A percentile compares a stretch with the other conserved stretches of the same genome.
These are phyloP conservation scores for Laetiporus sulphureus DNA, from an alignment of 1,284 basidiomycete species.

Conservation along the genomic window DNA sequence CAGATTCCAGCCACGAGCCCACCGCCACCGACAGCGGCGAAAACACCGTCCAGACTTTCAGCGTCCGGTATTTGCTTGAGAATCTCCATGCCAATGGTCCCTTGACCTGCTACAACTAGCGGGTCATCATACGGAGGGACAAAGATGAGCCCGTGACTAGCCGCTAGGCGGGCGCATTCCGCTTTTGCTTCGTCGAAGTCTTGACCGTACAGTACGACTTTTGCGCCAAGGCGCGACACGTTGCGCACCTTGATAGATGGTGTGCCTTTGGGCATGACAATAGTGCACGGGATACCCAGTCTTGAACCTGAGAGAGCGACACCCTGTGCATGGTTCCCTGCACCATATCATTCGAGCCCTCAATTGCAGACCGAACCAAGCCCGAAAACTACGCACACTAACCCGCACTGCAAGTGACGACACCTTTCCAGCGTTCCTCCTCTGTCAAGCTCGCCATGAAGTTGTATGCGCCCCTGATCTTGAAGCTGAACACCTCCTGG, in stretches of 20 bases:
- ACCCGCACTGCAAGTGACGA: conserved; percentile 97
- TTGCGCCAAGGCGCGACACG: conserved; percentile 89
- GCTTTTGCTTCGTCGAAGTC: conserved; percentile 98
- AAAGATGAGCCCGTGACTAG: conserved; percentile 75
- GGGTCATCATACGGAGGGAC: conserved; percentile 99
- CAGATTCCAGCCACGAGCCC: conserved; percentile 87
- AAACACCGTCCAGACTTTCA: conserved; percentile 79
- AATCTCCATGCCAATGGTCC: conserved; percentile 93
- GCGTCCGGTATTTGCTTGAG: conserved; percentile 78
- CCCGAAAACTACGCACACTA: conserved; percentile 46
- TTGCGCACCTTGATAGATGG: conserved; percentile 96
- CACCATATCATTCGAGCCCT: conserved; percentile 4
- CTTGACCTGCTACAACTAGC: conserved; percentile 95
- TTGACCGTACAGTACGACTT: conserved; percentile 85
- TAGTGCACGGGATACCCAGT: conserved; percentile 90
- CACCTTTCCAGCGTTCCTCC: conserved; percentile 95
- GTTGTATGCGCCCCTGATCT: conserved; percentile 97
- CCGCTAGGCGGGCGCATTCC: conserved; percentile 86
- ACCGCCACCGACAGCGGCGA: conserved; percentile 90
- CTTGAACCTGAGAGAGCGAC: conserved; percentile 90
- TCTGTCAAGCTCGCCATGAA: conserved; percentile 90
- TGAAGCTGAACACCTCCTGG: conserved; percentile 99
- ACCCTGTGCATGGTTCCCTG: conserved; percentile 98
- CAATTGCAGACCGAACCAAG: conserved; percentile 5
- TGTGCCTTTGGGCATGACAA: conserved; percentile 96